Percentiles rank a stretch among this genome's conserved stretches.
Conservation (phyloP, 805 yeast species). For the Monosporozyma unispora region DNA sequence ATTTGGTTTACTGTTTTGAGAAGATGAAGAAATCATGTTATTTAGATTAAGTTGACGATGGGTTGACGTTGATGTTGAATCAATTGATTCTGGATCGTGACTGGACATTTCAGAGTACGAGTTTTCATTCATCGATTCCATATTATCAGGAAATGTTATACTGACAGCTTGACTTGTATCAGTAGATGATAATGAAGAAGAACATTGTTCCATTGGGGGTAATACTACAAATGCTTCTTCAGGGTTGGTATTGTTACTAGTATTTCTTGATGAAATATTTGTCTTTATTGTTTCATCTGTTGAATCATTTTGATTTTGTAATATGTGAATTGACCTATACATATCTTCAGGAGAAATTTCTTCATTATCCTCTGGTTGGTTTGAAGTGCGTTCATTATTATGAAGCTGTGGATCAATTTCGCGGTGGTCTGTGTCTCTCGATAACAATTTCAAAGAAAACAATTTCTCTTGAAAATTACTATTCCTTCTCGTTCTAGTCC, state of each 20-base stretch:
- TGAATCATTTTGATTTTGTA: conserved; percentile 39
- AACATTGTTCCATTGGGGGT: background rate
- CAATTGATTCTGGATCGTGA: background rate
- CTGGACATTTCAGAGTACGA: background rate
- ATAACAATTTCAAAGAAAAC: conserved; percentile 22
- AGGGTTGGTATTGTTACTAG: background rate
- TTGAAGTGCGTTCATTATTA: conserved; percentile 9
- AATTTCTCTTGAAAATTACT: conserved; percentile 21
- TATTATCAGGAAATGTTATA: background rate
- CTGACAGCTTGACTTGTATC: background rate
- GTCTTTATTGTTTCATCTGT: background rate
- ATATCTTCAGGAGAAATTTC: conserved; percentile 70
- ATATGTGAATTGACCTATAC: conserved; percentile 70
- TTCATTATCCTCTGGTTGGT: conserved; percentile 11
- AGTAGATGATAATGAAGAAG: background rate
- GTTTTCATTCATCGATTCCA: background rate
- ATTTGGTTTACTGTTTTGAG: background rate
- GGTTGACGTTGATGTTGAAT: background rate
- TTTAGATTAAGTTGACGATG: background rate
- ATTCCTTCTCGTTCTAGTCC: background rate
- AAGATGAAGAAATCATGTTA: background rate
- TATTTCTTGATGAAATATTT: background rate
- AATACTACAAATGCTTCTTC: background rate
- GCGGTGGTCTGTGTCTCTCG: conserved; percentile 3
- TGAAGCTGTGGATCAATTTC: too few relatives aligned